Evolutionary conservation across 2,329 filamentous ascomycete genomes (phyloP).

Genomic region (Phaeosphaeria sp.): DNA sequence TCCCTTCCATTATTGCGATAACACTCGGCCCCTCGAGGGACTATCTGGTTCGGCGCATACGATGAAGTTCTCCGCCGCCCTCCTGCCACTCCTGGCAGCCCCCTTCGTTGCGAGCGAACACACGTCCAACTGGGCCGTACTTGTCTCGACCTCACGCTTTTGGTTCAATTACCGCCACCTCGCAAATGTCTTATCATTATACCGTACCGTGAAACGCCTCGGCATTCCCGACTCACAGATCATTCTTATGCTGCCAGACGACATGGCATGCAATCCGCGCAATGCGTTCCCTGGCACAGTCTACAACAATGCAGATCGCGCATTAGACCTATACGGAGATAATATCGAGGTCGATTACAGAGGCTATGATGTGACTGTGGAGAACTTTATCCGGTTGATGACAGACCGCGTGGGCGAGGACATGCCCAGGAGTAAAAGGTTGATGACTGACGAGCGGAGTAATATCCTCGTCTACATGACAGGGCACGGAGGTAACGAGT

Average conservation of each 20-base stretch:
- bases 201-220: slow-evolving; percentile 96
- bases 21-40: background rate
- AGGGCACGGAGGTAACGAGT: slow-evolving; percentile 96
- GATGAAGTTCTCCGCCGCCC: slow-evolving; percentile 36
- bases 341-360: slow-evolving; percentile 99
- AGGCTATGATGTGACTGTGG: slow-evolving; percentile 97
- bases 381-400: slow-evolving; percentile 95
- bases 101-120: slow-evolving; percentile 70
- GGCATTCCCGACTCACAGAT: slow-evolving; percentile 99
- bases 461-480: slow-evolving; percentile 99
- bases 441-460: slow-evolving; percentile 92
- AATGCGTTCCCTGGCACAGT: slow-evolving; percentile 98
- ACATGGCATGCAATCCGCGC: slow-evolving; percentile 99
- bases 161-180: slow-evolving; percentile 99
- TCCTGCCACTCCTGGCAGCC: slow-evolving; percentile 38
- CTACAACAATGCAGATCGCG: slow-evolving; percentile 96
- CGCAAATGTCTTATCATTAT: slow-evolving; percentile 95
- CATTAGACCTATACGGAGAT: slow-evolving; percentile 94
- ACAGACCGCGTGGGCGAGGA: slow-evolving; percentile 94
- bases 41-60: background rate
- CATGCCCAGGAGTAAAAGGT: slow-evolving; percentile 90
- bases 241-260: slow-evolving; percentile 99
- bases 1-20: background rate
- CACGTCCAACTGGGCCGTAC: slow-evolving; percentile 98
- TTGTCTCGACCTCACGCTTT: slow-evolving; percentile 98